These are phyloP conservation scores for Alternaria gaisen DNA, from an alignment of 2,329 filamentous ascomycete species.

Conservation along the genomic window DNA sequence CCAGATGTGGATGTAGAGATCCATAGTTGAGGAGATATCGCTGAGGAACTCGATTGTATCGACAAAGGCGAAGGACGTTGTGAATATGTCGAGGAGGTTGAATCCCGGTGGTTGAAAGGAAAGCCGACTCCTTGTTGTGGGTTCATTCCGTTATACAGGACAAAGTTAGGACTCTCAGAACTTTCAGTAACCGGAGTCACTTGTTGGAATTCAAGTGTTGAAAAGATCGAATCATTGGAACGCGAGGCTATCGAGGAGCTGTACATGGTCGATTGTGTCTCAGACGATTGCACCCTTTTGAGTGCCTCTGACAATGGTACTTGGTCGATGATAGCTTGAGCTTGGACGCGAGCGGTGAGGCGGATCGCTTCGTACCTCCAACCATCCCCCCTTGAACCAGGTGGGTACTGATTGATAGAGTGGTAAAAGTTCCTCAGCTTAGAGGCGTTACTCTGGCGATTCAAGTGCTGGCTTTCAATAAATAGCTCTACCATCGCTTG, in stretches of 20 bases:
- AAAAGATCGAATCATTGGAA: conserved; percentile 28
- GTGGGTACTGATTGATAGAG: conserved; percentile 32
- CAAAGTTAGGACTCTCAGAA: conserved; percentile 25
- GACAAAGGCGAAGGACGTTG: conserved; percentile 21
- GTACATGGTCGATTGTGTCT: conserved; percentile 6
- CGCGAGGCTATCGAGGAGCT: conserved; percentile 16
- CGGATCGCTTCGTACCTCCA: conserved; percentile 51
- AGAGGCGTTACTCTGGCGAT: conserved; percentile 18
- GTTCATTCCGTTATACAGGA: conserved; percentile 10
- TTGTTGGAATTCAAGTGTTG: conserved; percentile 24
- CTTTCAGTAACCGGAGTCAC: conserved; percentile 31
- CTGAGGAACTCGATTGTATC: conserved; percentile 16
- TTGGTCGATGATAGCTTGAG: conserved; percentile 41
- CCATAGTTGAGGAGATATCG: background rate
- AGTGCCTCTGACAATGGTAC: conserved; percentile 41
- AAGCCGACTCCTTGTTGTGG: conserved; percentile 8
- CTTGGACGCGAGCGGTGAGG: conserved; percentile 42
- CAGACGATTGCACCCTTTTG: conserved; percentile 14
- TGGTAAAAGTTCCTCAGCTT: conserved; percentile 30
- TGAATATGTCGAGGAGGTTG: conserved; percentile 15
- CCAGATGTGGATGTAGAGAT: conserved; percentile 9
- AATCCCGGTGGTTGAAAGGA: conserved; percentile 15
- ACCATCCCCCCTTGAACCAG: conserved; percentile 28
- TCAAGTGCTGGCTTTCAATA: conserved; percentile 30
- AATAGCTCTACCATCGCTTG: conserved; percentile 44